These are phyloP conservation scores for Marchantia paleacea DNA, from an alignment of 225 moss, liverwort and hornwort species.

Conservation along the genomic window DNA sequence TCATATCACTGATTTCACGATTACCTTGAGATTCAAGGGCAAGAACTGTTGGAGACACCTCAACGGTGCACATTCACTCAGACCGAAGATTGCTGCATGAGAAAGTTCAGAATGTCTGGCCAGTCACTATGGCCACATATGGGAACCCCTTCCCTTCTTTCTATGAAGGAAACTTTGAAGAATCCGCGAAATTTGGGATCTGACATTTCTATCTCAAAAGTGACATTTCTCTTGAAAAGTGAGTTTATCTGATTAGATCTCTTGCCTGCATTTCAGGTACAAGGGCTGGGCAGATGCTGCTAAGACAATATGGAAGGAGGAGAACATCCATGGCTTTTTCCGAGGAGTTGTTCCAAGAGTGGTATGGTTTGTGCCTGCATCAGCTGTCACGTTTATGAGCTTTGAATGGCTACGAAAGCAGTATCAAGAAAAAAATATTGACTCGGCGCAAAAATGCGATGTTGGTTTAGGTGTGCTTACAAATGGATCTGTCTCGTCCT, in stretches of 20 bases:
- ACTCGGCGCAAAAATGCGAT: background rate
- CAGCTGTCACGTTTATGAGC: constrained; percentile 4
- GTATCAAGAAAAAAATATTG: background rate
- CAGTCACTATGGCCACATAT: background rate
- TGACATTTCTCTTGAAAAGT: no score
- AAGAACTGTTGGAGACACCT: no score
- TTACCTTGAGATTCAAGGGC: no score
- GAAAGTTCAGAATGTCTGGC: background rate
- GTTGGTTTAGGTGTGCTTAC: background rate
- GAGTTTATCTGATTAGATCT: background rate
- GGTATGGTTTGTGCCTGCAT: constrained; percentile 4
- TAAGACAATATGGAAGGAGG: constrained; percentile 3
- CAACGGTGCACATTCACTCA: background rate
- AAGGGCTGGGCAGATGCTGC: constrained; percentile 1
- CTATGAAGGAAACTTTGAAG: background rate
- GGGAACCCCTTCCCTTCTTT: background rate
- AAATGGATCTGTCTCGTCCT: background rate
- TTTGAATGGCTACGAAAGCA: constrained; percentile 7
- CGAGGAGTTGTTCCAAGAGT: constrained; percentile 9
- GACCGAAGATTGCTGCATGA: background rate
- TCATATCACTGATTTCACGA: no score
- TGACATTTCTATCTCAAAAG: background rate
- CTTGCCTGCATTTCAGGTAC: background rate
- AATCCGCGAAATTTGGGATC: background rate
- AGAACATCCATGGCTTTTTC: background rate